Percentiles rank a stretch among this genome's conserved stretches.
Evolutionary conservation across 1,284 basidiomycete species (phyloP).

Genomic region (Moniliophthora roreri): DNA sequence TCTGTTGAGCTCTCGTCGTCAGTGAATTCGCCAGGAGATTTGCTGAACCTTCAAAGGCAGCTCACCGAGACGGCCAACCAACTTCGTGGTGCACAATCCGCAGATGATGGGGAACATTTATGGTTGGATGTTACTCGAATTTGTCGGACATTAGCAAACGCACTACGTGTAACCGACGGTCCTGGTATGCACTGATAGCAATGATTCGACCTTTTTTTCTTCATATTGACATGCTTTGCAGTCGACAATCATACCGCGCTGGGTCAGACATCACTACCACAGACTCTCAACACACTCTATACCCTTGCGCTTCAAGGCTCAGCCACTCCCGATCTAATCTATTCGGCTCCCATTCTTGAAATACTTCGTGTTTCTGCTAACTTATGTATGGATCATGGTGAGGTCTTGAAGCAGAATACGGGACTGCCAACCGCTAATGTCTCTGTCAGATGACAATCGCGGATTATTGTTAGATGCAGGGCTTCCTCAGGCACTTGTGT

Average conservation of each 20-base stretch:
- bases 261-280: slow-evolving; percentile 62
- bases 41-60: slow-evolving; percentile 27
- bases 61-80: slow-evolving; percentile 33
- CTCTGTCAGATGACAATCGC: slow-evolving; percentile 60
- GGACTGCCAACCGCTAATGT: neutral
- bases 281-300: slow-evolving; percentile 60
- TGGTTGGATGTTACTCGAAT: slow-evolving; percentile 56
- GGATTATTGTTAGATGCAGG: slow-evolving; percentile 65
- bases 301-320: slow-evolving; percentile 51
- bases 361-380: slow-evolving; percentile 76
- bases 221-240: slow-evolving; percentile 27
- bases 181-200: slow-evolving; percentile 36
- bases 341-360: slow-evolving; percentile 56
- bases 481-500: slow-evolving; percentile 64
- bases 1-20: neutral
- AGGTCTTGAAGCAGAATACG: slow-evolving; percentile 17
- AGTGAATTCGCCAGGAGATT: slow-evolving; percentile 19
- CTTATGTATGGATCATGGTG: slow-evolving; percentile 79
- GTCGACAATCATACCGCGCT: slow-evolving; percentile 72
- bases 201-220: slow-evolving; percentile 8
- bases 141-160: slow-evolving; percentile 60
- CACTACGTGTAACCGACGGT: slow-evolving; percentile 53
- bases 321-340: slow-evolving; percentile 41
- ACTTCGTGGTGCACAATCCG: slow-evolving; percentile 32
- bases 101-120: slow-evolving; percentile 25